Conservation (phyloP, 2,329 filamentous ascomycete species). For the Cladosporium cucumerinum region DNA sequence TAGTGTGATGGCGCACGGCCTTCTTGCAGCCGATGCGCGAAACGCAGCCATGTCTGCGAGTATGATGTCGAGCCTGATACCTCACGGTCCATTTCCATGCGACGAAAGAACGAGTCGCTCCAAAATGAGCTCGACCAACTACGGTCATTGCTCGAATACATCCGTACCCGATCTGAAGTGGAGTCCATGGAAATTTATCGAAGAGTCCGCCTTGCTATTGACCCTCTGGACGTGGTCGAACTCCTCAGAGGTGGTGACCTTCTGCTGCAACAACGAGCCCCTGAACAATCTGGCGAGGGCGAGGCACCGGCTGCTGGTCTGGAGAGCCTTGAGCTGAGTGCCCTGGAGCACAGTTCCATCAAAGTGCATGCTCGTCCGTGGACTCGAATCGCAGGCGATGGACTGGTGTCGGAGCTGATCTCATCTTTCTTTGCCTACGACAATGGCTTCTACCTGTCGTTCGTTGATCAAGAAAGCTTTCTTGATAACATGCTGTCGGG, state of each 20-base stretch:
- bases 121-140: conserved; percentile 7
- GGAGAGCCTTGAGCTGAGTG: conserved; percentile 9
- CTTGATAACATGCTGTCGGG: conserved; percentile 11
- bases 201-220: conserved; percentile 6
- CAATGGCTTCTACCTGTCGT: conserved; percentile 14
- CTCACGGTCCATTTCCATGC: conserved; percentile 12
- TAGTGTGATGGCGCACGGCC: conserved; percentile 12
- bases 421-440: conserved; percentile 14
- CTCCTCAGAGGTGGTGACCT: conserved; percentile 3
- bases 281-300: not conserved
- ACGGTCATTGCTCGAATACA: conserved; percentile 1
- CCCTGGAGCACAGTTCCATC: conserved; percentile 9
- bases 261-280: conserved; percentile 1
- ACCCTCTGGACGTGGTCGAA: conserved; percentile 10
- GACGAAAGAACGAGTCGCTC: conserved; percentile 12
- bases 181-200: conserved; percentile 15
- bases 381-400: conserved; percentile 9
- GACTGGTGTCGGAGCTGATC: conserved; percentile 9
- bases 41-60: conserved; percentile 7
- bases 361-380: conserved; percentile 11
- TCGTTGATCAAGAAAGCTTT: conserved; percentile 13
- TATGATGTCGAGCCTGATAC: conserved; percentile 15
- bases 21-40: conserved; percentile 12
- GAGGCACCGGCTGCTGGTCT: conserved; percentile 7
- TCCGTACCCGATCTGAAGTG: conserved; percentile 9